Percentiles rank a stretch among this genome's conserved stretches.
These are phyloP conservation scores for Porogramme epimiltina DNA, from an alignment of 1,284 basidiomycete genomes.

Conservation along the genomic window DNA sequence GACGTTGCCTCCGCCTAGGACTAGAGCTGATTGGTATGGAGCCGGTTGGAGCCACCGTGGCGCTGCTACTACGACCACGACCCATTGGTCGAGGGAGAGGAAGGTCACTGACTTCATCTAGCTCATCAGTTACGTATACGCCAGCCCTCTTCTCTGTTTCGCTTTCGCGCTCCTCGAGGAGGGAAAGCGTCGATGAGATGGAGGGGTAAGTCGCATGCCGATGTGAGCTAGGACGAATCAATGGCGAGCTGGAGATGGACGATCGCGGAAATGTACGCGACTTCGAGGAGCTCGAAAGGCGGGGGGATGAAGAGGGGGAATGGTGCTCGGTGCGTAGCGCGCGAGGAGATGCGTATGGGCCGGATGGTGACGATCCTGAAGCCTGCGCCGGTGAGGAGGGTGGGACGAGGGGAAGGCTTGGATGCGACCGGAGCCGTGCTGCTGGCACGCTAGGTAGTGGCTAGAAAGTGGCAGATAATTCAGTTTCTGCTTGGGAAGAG, in stretches of 20 bases:
- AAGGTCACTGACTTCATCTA: not conserved
- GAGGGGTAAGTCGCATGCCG: slow-evolving; percentile 33
- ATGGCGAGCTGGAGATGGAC: slow-evolving; percentile 4
- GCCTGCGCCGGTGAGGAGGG: slow-evolving; percentile 11
- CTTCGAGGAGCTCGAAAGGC: slow-evolving; percentile 15
- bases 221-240: slow-evolving; percentile 8
- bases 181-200: slow-evolving; percentile 33
- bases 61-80: slow-evolving; percentile 21
- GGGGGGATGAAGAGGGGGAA: slow-evolving; percentile 22
- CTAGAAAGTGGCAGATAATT: slow-evolving; percentile 4
- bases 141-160: slow-evolving; percentile 29
- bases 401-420: slow-evolving; percentile 19
- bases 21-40: slow-evolving; percentile 12
- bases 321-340: slow-evolving; percentile 5
- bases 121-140: slow-evolving; percentile 25
- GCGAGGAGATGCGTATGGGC: slow-evolving; percentile 9
- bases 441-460: slow-evolving; percentile 19
- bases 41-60: slow-evolving; percentile 6
- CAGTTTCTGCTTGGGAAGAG: no score
- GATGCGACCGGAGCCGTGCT: slow-evolving; percentile 12
- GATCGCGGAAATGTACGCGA: slow-evolving; percentile 17
- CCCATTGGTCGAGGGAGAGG: slow-evolving; percentile 2
- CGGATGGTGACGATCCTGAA: slow-evolving; percentile 1
- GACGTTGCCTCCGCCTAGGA: slow-evolving; percentile 24
- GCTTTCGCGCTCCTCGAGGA: slow-evolving; percentile 30